Conservation (phyloP, 495 filamentous ascomycete genomes). For the Lophium mytilinum region DNA sequence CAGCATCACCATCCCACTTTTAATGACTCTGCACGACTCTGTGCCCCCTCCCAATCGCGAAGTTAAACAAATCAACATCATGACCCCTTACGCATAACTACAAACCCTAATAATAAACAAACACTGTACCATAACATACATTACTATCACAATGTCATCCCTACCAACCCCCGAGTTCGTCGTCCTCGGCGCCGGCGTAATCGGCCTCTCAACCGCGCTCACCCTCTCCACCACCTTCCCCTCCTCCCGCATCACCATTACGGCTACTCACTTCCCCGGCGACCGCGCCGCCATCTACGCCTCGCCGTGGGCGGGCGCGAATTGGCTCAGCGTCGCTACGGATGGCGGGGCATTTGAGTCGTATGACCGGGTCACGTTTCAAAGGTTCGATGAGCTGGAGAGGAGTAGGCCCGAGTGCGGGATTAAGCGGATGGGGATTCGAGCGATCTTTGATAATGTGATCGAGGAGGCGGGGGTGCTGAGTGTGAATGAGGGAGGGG, state of each 20-base stretch:
- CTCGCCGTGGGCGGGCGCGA: slow-evolving; percentile 31
- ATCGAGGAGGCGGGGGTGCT: slow-evolving; percentile 26
- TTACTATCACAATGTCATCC: too few relatives aligned
- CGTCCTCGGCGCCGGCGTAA: slow-evolving; percentile 28
- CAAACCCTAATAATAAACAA: too few relatives aligned
- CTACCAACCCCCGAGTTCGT: slow-evolving; percentile 9
- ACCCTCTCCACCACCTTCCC: slow-evolving; percentile 18
- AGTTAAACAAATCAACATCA: too few relatives aligned
- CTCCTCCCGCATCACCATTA: slow-evolving; percentile 20
- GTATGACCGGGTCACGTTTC: slow-evolving; percentile 35
- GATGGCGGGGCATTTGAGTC: slow-evolving; percentile 29
- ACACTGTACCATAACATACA: too few relatives aligned
- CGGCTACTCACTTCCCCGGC: slow-evolving; percentile 29
- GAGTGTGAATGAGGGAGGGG: slow-evolving; percentile 17
- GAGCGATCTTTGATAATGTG: slow-evolving; percentile 24
- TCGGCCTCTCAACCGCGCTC: slow-evolving; percentile 29
- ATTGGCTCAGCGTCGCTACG: slow-evolving; percentile 27
- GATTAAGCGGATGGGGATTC: slow-evolving; percentile 19
- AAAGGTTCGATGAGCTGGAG: slow-evolving; percentile 25
- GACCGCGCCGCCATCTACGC: slow-evolving; percentile 26
- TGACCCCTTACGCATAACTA: too few relatives aligned
- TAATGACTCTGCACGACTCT: too few relatives aligned
- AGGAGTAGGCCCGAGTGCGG: slow-evolving; percentile 5
- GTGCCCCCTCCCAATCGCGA: too few relatives aligned
- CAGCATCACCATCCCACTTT: too few relatives aligned